Evolutionary conservation across 805 yeast genomes (phyloP).

Genomic region (Metschnikowia sp.): DNA sequence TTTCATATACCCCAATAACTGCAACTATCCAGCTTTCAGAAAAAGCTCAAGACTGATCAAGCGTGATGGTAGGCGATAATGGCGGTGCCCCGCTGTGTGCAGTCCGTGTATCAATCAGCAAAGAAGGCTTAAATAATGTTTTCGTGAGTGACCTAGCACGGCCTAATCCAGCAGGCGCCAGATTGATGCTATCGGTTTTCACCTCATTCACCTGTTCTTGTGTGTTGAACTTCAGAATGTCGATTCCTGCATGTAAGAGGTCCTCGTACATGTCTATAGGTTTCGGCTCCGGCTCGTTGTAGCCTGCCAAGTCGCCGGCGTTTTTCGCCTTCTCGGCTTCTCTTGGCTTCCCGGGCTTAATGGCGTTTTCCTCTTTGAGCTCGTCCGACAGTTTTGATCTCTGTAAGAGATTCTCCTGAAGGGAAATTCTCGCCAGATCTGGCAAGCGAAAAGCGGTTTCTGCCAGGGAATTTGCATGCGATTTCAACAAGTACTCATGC

Average conservation of each 20-base stretch:
- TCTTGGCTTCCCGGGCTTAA: constrained; percentile 4
- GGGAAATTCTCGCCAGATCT: constrained; percentile 24
- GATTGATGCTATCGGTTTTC: neutral
- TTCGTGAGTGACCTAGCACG: constrained; percentile 31
- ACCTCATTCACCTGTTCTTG: constrained; percentile 23
- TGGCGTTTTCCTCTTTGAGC: constrained; percentile 16
- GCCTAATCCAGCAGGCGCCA: constrained; percentile 1
- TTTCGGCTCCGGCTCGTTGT: constrained; percentile 36
- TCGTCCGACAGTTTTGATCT: constrained; percentile 30
- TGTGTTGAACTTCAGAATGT: constrained; percentile 23
- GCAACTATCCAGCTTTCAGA: neutral
- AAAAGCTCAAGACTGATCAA: constrained; percentile 26
- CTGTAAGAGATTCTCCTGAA: constrained; percentile 39
- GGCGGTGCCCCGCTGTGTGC: constrained; percentile 11
- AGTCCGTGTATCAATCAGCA: constrained; percentile 21
- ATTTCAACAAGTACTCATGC: constrained; percentile 18
- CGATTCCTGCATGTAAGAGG: constrained; percentile 31
- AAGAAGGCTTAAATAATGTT: constrained; percentile 35
- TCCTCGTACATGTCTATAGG: constrained; percentile 27
- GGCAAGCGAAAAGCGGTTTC: constrained; percentile 9
- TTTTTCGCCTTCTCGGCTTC: neutral
- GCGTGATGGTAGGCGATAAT: constrained; percentile 35
- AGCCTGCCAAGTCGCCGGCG: constrained; percentile 10
- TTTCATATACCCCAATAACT: neutral
- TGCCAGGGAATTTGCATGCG: constrained; percentile 2